Percentiles rank a stretch among this genome's conserved stretches.
Conservation (phyloP, 2,329 filamentous ascomycete genomes). For the Sporothrix pallida region DNA sequence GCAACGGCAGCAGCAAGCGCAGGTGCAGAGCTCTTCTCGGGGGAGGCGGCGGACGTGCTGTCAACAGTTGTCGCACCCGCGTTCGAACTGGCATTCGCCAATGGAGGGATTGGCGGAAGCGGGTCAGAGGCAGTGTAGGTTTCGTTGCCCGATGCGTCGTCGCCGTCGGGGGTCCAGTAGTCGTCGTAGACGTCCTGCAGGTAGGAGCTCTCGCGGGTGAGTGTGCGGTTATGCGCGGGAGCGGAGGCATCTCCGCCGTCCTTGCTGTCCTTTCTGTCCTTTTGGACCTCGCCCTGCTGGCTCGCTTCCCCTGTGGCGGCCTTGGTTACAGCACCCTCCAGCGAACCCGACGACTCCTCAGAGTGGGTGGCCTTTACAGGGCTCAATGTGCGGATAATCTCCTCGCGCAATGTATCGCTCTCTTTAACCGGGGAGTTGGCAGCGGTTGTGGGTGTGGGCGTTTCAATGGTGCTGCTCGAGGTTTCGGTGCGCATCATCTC, state of each 20-base stretch:
- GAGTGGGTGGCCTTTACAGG: constrained; percentile 49
- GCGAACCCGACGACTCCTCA: constrained; percentile 22
- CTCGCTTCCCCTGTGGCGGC: constrained; percentile 36
- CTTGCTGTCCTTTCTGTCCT: not conserved
- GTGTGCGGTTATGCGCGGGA: not conserved
- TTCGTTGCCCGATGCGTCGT: constrained; percentile 44
- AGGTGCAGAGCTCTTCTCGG: not conserved
- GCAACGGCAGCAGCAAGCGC: constrained; percentile 3
- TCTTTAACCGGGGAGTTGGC: constrained; percentile 66
- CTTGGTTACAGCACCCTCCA: not conserved
- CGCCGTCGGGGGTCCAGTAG: constrained; percentile 65
- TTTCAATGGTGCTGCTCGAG: constrained; percentile 49
- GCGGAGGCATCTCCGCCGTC: too few species aligned
- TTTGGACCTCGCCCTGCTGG: not conserved
- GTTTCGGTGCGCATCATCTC: constrained; percentile 52
- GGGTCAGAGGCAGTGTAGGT: constrained; percentile 6
- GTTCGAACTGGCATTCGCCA: not conserved
- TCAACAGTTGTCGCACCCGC: not conserved
- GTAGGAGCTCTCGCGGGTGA: constrained; percentile 63
- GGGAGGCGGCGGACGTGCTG: not conserved
- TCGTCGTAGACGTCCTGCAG: constrained; percentile 70
- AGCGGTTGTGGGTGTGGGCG: constrained; percentile 2
- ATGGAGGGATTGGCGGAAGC: constrained; percentile 25
- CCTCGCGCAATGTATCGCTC: constrained; percentile 72
- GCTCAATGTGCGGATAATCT: constrained; percentile 74